phyloP scores from a whole-genome alignment of 2,329 filamentous ascomycete genomes.

The Claviceps arundinis region DNA sequence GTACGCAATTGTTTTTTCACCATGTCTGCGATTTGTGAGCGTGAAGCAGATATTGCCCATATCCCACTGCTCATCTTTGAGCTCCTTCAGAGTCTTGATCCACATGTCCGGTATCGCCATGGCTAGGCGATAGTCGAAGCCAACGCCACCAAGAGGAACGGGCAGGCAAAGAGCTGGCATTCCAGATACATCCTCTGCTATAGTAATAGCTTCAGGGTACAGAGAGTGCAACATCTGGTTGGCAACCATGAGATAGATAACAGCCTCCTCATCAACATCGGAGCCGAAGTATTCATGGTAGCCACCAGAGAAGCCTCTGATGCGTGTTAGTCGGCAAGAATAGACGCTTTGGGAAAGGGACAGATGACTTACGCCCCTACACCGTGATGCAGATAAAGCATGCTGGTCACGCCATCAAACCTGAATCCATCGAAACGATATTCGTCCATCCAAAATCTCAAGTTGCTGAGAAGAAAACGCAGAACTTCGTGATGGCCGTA shows the following conservation, averaged over 20 bases:
- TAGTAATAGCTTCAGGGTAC: slow-evolving; percentile 77
- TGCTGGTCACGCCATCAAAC: slow-evolving; percentile 96
- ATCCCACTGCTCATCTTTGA: slow-evolving; percentile 84
- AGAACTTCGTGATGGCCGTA: slow-evolving; percentile 90
- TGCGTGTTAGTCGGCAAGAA: slow-evolving; percentile 4
- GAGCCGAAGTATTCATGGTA: slow-evolving; percentile 97
- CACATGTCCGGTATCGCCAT: slow-evolving; percentile 99
- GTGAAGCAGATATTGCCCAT: slow-evolving; percentile 75
- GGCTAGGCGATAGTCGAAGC: slow-evolving; percentile 92
- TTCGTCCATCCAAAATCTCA: slow-evolving; percentile 98
- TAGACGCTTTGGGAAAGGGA: no score
- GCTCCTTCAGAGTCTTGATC: slow-evolving; percentile 96
- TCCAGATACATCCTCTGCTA: slow-evolving; percentile 94
- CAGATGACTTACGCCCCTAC: slow-evolving; percentile 69
- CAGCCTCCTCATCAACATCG: slow-evolving; percentile 79
- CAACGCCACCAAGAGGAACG: slow-evolving; percentile 75
- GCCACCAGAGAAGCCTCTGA: slow-evolving; percentile 83
- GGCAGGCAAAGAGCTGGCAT: slow-evolving; percentile 95
- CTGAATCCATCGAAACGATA: slow-evolving; percentile 94
- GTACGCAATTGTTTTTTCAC: slow-evolving; percentile 97
- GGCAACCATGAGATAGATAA: slow-evolving; percentile 90
- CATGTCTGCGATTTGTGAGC: slow-evolving; percentile 81
- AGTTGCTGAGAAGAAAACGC: slow-evolving; percentile 88
- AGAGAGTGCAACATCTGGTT: slow-evolving; percentile 91
- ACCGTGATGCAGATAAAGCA: slow-evolving; percentile 92